phyloP scores from a whole-genome alignment of 2,329 filamentous ascomycete genomes.

The Calonectria naviculata region DNA sequence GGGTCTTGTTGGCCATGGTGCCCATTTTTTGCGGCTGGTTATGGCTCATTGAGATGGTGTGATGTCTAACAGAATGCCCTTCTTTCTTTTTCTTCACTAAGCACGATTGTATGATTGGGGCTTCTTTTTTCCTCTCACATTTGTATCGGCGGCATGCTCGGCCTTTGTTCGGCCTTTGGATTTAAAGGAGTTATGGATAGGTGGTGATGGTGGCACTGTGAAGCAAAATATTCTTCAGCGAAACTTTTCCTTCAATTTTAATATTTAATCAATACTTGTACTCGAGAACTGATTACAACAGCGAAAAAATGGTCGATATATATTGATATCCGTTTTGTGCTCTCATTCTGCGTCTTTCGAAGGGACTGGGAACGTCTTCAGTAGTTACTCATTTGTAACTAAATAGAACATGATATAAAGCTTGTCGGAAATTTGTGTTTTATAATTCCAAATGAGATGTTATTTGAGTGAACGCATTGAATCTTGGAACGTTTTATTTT shows the following conservation, averaged over 20 bases:
- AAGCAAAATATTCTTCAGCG: not conserved
- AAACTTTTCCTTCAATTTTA: not conserved
- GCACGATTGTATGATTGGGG: not conserved
- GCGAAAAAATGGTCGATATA: too few species aligned
- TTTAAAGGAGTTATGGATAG: not conserved
- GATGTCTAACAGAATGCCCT: not conserved
- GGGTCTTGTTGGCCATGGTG: conserved; percentile 56
- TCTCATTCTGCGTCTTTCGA: too few species aligned
- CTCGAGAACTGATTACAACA: too few species aligned
- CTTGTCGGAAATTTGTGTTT: too few species aligned
- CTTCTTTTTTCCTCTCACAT: not conserved
- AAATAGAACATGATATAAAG: too few species aligned
- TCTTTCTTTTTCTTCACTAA: not conserved
- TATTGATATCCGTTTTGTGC: too few species aligned
- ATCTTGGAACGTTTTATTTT: too few species aligned
- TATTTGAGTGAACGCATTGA: too few species aligned
- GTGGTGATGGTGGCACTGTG: not conserved
- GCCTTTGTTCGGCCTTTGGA: not conserved
- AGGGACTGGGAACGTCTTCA: too few species aligned
- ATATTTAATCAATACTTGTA: not conserved
- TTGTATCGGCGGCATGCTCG: not conserved
- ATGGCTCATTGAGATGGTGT: conserved; percentile 42
- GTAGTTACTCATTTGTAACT: too few species aligned
- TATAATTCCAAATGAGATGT: too few species aligned
- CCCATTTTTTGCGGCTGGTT: conserved; percentile 53